Evolutionary conservation across 441 rosid genomes (phyloP).

Genomic region (Populus hybrid): DNA sequence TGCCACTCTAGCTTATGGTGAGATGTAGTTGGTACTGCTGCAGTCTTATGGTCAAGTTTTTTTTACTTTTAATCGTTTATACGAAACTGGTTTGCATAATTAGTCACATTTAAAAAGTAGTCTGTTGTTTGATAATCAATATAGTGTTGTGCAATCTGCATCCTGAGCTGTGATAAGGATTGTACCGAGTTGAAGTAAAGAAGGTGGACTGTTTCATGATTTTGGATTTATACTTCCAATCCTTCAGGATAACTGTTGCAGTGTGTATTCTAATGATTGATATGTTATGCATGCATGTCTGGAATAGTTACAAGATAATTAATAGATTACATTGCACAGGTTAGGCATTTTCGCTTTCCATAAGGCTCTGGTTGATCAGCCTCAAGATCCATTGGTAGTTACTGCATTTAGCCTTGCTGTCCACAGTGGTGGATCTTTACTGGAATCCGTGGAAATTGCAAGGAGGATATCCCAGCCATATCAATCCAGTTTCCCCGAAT

Average conservation of each 20-base stretch:
- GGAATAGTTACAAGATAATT: background rate
- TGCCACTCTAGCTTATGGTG: slow-evolving; percentile 81
- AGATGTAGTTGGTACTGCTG: background rate
- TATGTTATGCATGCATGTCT: background rate
- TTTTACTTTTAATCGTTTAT: background rate
- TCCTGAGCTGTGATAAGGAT: background rate
- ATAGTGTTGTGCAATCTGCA: background rate
- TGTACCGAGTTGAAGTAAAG: background rate
- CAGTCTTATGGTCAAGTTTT: background rate
- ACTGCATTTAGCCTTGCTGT: slow-evolving; percentile 21
- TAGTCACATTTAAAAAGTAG: background rate
- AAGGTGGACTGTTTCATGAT: background rate
- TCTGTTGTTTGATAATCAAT: background rate
- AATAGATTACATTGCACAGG: slow-evolving; percentile 3
- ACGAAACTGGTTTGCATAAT: background rate
- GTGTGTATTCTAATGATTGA: background rate
- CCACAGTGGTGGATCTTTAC: slow-evolving; percentile 23
- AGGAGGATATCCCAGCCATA: slow-evolving; percentile 40
- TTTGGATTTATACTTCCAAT: background rate
- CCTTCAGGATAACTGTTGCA: background rate
- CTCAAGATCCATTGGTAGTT: slow-evolving; percentile 18
- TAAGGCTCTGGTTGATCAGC: slow-evolving; percentile 15
- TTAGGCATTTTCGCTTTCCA: slow-evolving; percentile 22
- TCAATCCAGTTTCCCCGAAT: slow-evolving; percentile 41
- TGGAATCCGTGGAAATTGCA: slow-evolving; percentile 53